phyloP scores from a whole-genome alignment of 2,329 filamentous ascomycete species.

The Hypoxylon sp. region DNA sequence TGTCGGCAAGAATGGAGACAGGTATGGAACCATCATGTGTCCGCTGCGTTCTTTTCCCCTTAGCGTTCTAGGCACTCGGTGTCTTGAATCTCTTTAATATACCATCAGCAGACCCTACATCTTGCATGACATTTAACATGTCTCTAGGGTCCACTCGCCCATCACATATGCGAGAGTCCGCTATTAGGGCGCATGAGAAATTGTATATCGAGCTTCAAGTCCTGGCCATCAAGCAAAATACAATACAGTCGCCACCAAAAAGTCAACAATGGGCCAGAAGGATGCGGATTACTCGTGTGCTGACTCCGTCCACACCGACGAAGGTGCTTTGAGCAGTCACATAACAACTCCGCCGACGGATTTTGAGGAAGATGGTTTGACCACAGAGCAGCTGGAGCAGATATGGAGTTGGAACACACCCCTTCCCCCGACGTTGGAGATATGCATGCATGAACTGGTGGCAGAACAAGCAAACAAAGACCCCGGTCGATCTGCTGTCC shows the following conservation, averaged over 20 bases:
- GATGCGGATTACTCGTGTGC: constrained; percentile 30
- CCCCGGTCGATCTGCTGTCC: constrained; percentile 61
- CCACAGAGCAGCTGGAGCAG: constrained; percentile 58
- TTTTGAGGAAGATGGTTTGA: constrained; percentile 50
- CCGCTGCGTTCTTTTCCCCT: constrained; percentile 31
- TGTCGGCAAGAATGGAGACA: constrained; percentile 47
- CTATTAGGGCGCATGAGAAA: constrained; percentile 22
- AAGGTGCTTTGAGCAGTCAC: constrained; percentile 42
- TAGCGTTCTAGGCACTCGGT: constrained; percentile 32
- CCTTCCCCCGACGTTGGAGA: constrained; percentile 58
- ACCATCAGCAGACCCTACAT: constrained; percentile 32
- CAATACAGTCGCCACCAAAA: constrained; percentile 9
- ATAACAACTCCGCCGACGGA: constrained; percentile 52
- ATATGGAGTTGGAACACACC: constrained; percentile 64
- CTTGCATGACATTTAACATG: constrained; percentile 23
- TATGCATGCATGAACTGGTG: constrained; percentile 65
- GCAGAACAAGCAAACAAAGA: constrained; percentile 56
- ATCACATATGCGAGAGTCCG: constrained; percentile 23
- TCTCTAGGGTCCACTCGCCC: constrained; percentile 13
- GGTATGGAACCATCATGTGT: constrained; percentile 39
- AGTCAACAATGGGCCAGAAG: constrained; percentile 35
- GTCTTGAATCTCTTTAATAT: constrained; percentile 22
- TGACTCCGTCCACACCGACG: constrained; percentile 46
- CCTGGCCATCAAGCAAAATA: constrained; percentile 6
- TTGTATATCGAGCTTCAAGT: constrained; percentile 24